Evolutionary conservation across 805 yeast species (phyloP), one percentile per base, ranked within the genome.

Genomic region (Alloascoidea africana): DNA sequence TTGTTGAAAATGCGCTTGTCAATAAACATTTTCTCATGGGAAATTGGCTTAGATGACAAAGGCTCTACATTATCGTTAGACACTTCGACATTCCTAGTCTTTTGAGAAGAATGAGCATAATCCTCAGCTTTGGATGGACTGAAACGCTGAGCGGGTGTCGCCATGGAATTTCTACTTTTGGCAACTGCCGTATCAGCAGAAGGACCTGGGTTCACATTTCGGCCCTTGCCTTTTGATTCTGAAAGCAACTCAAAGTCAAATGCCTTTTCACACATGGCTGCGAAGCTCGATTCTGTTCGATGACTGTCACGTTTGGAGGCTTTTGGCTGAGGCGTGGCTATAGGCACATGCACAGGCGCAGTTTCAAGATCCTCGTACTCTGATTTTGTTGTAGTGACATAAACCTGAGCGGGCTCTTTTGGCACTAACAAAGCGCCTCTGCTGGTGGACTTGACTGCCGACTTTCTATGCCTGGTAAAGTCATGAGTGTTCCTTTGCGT

Each of bases 251-350:
- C 30, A n/a, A 23, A 23, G n/a, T 23, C 30, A 23, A 23, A 23
- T 23, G 30, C 30, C n/a, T 23, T 23, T 23, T 23, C 30, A 23
- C 30, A 23, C 30, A 23, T 23, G 8, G 8, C 30, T 23, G 30
- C 30, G n/a, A 23, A 23, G n/a, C n/a, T 23, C n/a, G 30, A 23
- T n/a, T n/a, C n/a, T n/a, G n/a, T n/a, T n/a, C n/a, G n/a, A n/a
- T n/a, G n/a, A n/a, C n/a, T n/a, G n/a, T n/a, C n/a, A n/a, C n/a
- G n/a, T n/a, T n/a, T n/a, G n/a, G 30, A 23, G n/a, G 30, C 30
- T 23, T 23, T 8, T 23, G n/a, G 30, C n/a, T 23, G 30, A 23
- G 8, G 8, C 8, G 13, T 23, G 8, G 8, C 30, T 23, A 8
- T 23, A 23, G 8, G 8, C 8, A 23, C 30, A 23, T 23, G 8